Base-by-base conservation (phyloP, 352 stramenopile species). In the Pythium angustatum region DNA sequence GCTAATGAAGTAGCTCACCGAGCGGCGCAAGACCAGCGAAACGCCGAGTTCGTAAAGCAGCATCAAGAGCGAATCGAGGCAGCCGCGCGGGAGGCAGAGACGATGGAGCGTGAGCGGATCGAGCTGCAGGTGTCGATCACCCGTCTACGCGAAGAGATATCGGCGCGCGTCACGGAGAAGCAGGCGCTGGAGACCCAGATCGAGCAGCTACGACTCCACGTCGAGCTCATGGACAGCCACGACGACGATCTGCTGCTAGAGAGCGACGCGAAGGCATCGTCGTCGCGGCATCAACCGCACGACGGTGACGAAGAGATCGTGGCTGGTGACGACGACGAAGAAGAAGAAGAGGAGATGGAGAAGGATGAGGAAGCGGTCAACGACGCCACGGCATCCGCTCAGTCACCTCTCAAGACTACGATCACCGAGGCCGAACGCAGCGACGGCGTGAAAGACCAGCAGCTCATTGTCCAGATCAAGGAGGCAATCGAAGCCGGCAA, bases 401-500 rank as follows among this genome's bases (percentile, higher is more conserved):
- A 21, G 34, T 57, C 34, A 49, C 41, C 62, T 14, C 58, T 24
- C 22, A 62, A 58, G 27, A 43, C 40, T 5, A 4, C 44, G 5
- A 54, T 58, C 17, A 68, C 15, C 9, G 57, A 70, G 2, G 50
- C 68, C 19, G 71, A 88, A 55, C 63, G 33, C 5, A 33, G 60
- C 1, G 67, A 78, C 30, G 68, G 77, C 17, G 77, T 66, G n/a
- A 67, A 80, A n/a, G 83, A 87, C n/a, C 69, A 68, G 22, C 75
- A 86, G 59, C 53, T 89, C 19, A 56, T 83, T 7, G 47, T 72
- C 15, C 36, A 77, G 49, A 76, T 91, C 44, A 65, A 63, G 7
- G 68, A 86, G 19, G 74, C 80, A 0, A 72, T 94, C 26, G 72
- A 84, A 57, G 72, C 75, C 11, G 83, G 85, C 9, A 92, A 91